Evolutionary conservation across 805 yeast genomes (phyloP).

Genomic region (Maudiozyma turicensis): DNA sequence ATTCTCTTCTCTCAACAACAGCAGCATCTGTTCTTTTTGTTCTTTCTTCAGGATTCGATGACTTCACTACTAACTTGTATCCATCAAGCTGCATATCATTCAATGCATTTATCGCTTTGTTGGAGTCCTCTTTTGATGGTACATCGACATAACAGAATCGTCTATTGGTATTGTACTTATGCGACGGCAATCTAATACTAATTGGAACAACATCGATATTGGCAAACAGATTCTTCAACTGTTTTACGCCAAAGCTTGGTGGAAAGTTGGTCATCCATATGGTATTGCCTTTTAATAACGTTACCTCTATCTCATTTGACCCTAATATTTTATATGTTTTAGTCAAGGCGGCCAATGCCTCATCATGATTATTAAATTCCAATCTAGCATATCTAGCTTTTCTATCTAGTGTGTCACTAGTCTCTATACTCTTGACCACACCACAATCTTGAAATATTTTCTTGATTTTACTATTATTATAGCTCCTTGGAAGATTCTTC

Average conservation of each 20-base stretch:
- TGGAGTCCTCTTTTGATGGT: conserved; percentile 34
- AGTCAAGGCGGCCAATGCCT: conserved; percentile 50
- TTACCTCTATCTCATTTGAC: conserved; percentile 37
- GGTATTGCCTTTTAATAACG: conserved; percentile 38
- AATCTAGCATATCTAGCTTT: conserved; percentile 37
- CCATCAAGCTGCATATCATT: conserved; percentile 33
- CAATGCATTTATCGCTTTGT: conserved; percentile 32
- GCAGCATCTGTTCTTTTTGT: conserved; percentile 36
- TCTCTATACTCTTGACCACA: conserved; percentile 31
- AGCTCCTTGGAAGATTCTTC: conserved; percentile 34
- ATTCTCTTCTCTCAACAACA: conserved; percentile 43
- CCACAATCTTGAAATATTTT: conserved; percentile 57
- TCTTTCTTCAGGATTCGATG: conserved; percentile 49
- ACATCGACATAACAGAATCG: conserved; percentile 70
- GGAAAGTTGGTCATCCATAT: conserved; percentile 73
- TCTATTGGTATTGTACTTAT: conserved; percentile 43
- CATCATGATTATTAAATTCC: conserved; percentile 43
- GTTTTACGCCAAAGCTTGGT: conserved; percentile 35
- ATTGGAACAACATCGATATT: conserved; percentile 32
- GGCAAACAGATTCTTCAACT: conserved; percentile 35
- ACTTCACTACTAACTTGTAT: conserved; percentile 42
- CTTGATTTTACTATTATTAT: conserved; percentile 32
- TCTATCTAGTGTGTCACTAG: conserved; percentile 14
- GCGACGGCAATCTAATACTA: conserved; percentile 56
- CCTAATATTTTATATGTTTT: conserved; percentile 42